Percentiles rank a stretch among this genome's conserved stretches.
Evolutionary conservation across 1,284 basidiomycete genomes (phyloP).

Genomic region (Ustilago shanxiensis): DNA sequence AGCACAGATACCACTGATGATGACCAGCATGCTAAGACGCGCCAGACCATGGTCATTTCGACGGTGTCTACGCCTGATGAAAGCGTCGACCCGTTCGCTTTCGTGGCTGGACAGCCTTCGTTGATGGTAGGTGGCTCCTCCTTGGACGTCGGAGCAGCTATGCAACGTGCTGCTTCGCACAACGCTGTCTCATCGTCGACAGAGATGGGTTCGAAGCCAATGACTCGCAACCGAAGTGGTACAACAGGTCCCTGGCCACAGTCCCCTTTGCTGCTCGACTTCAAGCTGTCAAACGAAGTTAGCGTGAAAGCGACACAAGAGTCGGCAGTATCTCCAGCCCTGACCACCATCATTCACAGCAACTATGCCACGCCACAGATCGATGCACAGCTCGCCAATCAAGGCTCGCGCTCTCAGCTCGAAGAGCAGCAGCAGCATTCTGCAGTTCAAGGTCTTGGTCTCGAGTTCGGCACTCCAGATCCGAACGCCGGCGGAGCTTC

Average conservation of each 20-base stretch:
- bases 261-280: slow-evolving; percentile 44
- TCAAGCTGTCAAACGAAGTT: not conserved
- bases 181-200: slow-evolving; percentile 8
- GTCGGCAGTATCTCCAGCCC: slow-evolving; percentile 23
- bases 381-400: not conserved
- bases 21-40: slow-evolving; percentile 13
- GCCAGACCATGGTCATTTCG: slow-evolving; percentile 40
- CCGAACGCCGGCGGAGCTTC: not conserved
- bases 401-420: not conserved
- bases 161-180: slow-evolving; percentile 27
- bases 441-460: slow-evolving; percentile 27
- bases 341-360: slow-evolving; percentile 41
- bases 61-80: slow-evolving; percentile 41
- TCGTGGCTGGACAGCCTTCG: slow-evolving; percentile 26
- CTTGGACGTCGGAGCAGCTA: slow-evolving; percentile 4
- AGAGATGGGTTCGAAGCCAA: slow-evolving; percentile 10
- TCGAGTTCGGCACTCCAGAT: slow-evolving; percentile 25
- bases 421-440: not conserved
- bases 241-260: slow-evolving; percentile 52
- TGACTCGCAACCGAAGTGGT: slow-evolving; percentile 44
- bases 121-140: slow-evolving; percentile 13
- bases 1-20: slow-evolving; percentile 35
- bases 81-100: slow-evolving; percentile 22
- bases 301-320: slow-evolving; percentile 5
- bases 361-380: slow-evolving; percentile 24